Evolutionary conservation across 352 stramenopile genomes (phyloP), one percentile per base, ranked within the genome.

Genomic region (Lagenidium sp.): DNA sequence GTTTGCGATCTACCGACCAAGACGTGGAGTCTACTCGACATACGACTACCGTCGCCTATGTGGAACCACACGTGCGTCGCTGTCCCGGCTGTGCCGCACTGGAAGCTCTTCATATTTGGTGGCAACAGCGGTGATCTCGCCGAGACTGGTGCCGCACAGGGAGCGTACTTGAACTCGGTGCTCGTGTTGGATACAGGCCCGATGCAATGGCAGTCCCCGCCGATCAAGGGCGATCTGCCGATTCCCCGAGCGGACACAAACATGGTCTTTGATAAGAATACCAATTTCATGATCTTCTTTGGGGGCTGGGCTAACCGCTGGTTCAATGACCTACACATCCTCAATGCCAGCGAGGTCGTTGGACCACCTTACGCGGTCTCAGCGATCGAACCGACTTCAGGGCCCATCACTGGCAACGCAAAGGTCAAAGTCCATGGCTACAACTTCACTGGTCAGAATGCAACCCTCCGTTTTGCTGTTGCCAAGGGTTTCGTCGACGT

Each of bases 41-140:
- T 73, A 29, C 59, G 62, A 16, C 43, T 89, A 19, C 64, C 60
- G 15, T 64, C 71, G 11, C 83, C 84, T 4, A 94, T 81, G 23
- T 98, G 95, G 95, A 97, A 97, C 55, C 94, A 97, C 65, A 82
- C 91, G 15, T 95, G 92, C 28, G 79, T 98, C 10, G 88, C 80
- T 30, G 91, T 98, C 7, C 75, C 78, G 16, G 94, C 95, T 23
- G 95, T 98, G n/a, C 95, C 95, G 3, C 63, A 98, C 62, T 98
- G 93, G 92, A 98, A 98, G 57, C 71, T 98, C 2, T 98, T 98
- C 51, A 75, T 98, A 43, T 99, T 98, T 64, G 95, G 95, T 40
- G 95, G 95, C 26, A 98, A 97, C 60, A 97, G 84, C 34, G 94
- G 95, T 10, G 88, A 98, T 55, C 57, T 98, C 3, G 69, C 78